A percentile compares a stretch with the other conserved stretches of the same genome.
Evolutionary conservation across 2,329 filamentous ascomycete genomes (phyloP).

Genomic region (Calonectria pteridis): DNA sequence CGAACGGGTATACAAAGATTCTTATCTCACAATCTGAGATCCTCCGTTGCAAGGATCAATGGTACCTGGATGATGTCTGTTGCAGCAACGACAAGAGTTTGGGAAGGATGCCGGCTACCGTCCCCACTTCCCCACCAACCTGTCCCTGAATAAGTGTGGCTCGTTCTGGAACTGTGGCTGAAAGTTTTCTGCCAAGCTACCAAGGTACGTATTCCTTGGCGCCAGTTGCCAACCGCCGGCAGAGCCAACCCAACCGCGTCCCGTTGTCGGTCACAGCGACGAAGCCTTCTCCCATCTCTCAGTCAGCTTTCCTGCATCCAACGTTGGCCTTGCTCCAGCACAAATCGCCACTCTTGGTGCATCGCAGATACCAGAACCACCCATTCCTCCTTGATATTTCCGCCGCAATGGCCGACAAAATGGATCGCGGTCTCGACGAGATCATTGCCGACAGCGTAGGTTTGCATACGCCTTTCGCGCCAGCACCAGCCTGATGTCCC

Average conservation of each 20-base stretch:
- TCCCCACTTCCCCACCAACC: constrained; percentile 22
- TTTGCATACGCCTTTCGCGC: constrained; percentile 18
- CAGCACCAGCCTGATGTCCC: constrained; percentile 24
- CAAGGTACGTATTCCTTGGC: constrained; percentile 17
- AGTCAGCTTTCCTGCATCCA: neutral
- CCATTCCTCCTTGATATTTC: constrained; percentile 10
- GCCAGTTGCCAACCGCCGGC: constrained; percentile 15
- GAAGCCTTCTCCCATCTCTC: constrained; percentile 20
- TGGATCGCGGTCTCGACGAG: constrained; percentile 69
- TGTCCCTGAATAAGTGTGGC: constrained; percentile 1
- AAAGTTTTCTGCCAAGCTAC: constrained; percentile 1
- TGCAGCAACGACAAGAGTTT: neutral
- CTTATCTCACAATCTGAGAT: neutral
- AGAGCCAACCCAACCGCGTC: constrained; percentile 24
- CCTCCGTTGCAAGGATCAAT: constrained; percentile 16
- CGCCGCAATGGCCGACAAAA: constrained; percentile 55
- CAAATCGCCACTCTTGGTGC: neutral
- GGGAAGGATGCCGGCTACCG: neutral
- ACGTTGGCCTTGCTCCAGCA: neutral
- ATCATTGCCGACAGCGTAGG: constrained; percentile 65
- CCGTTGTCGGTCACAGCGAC: constrained; percentile 14
- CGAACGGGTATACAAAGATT: neutral
- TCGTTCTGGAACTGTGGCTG: constrained; percentile 23
- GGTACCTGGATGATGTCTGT: neutral
- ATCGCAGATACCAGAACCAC: neutral